phyloP scores from a whole-genome alignment of 345 rosid species.

The Camelina neglecta region DNA sequence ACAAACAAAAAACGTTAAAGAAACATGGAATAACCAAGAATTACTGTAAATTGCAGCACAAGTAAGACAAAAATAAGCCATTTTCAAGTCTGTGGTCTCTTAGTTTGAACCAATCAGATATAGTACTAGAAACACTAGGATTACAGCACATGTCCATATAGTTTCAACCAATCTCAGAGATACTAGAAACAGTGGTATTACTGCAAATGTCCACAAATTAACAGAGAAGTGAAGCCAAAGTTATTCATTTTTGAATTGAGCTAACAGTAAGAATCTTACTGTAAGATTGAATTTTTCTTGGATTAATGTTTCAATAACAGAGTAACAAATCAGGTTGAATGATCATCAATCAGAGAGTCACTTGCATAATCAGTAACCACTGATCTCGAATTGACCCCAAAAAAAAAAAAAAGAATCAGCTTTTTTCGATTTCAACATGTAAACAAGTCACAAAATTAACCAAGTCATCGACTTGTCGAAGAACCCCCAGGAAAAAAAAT shows the following conservation, averaged over 20 bases:
- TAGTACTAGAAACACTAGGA: neutral
- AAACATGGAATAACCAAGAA: neutral
- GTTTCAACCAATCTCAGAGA: neutral
- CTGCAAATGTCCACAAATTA: neutral
- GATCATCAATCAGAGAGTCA: slow-evolving; percentile 13
- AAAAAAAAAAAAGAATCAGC: neutral
- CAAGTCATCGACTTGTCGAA: too few species aligned
- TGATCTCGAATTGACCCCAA: neutral
- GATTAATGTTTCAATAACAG: slow-evolving; percentile 8
- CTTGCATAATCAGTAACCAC: neutral
- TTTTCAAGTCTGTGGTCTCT: neutral
- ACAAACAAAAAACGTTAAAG: neutral
- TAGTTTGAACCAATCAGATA: neutral
- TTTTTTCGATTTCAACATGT: slow-evolving; percentile 11
- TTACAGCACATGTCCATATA: neutral
- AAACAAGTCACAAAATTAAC: neutral
- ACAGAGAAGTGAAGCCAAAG: neutral
- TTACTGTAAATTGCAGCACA: neutral
- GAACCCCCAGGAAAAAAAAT: too few species aligned
- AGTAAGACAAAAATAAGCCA: neutral
- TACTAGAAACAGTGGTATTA: neutral
- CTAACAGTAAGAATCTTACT: neutral
- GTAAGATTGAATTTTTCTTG: neutral
- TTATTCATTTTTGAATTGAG: neutral
- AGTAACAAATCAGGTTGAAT: neutral